phyloP scores from a whole-genome alignment of 2,329 filamentous ascomycete genomes.

The Parasarocladium wereldwijsianum region DNA sequence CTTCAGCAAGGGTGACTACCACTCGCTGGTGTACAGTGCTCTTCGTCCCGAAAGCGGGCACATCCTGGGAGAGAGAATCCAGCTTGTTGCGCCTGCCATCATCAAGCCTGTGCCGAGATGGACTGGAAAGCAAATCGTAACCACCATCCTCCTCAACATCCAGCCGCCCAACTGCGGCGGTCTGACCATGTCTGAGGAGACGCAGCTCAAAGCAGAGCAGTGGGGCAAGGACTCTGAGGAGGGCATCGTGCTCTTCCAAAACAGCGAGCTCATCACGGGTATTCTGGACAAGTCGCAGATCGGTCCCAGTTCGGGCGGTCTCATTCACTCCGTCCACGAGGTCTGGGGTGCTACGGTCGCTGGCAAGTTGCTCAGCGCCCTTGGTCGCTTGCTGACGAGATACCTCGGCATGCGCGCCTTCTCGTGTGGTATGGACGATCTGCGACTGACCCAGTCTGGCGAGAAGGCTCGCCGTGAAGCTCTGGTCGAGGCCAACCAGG shows the following conservation, averaged over 20 bases:
- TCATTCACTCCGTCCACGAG: slow-evolving; percentile 88
- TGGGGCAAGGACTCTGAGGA: slow-evolving; percentile 75
- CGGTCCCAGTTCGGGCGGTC: slow-evolving; percentile 70
- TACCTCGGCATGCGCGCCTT: slow-evolving; percentile 89
- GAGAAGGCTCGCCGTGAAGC: slow-evolving; percentile 56
- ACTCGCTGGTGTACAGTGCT: slow-evolving; percentile 84
- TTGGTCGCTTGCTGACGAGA: slow-evolving; percentile 79
- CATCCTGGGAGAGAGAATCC: slow-evolving; percentile 67
- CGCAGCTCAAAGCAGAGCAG: slow-evolving; percentile 60
- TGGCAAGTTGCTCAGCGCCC: slow-evolving; percentile 74
- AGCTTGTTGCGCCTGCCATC: slow-evolving; percentile 67
- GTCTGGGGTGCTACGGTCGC: slow-evolving; percentile 79
- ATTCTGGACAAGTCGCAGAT: slow-evolving; percentile 95
- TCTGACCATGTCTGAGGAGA: slow-evolving; percentile 65
- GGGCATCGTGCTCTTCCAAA: slow-evolving; percentile 63
- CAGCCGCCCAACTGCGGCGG: slow-evolving; percentile 62
- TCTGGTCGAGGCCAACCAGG: slow-evolving; percentile 48
- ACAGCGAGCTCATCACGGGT: slow-evolving; percentile 77
- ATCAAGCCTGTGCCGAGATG: slow-evolving; percentile 69
- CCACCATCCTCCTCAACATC: slow-evolving; percentile 85
- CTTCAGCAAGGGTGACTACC: slow-evolving; percentile 76
- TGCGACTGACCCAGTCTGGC: slow-evolving; percentile 68
- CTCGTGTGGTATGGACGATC: slow-evolving; percentile 92
- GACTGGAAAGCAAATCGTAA: slow-evolving; percentile 95
- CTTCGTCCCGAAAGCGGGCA: slow-evolving; percentile 83